Base-by-base conservation (phyloP, 2,329 filamentous ascomycete genomes). In the Knoxdaviesia capensis region DNA sequence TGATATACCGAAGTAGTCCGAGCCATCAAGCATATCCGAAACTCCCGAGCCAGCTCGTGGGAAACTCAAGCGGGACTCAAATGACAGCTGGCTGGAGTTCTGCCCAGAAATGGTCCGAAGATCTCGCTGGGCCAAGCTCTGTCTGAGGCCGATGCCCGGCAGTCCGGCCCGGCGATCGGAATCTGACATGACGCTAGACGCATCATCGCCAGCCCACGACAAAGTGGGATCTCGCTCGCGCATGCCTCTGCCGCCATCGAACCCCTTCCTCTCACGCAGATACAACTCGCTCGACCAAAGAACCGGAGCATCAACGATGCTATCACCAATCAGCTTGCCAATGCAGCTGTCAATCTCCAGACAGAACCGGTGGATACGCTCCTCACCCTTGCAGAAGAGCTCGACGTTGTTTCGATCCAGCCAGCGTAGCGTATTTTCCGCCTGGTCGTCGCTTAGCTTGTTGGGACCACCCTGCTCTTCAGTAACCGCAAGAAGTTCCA, bases 361-460 rank as follows among this genome's bases (percentile, higher is more conserved):
- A 54, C 80, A 90, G 57, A 98, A 90, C 7, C 87, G 77, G 55
- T 96, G 90, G 34, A 98, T 88, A 41, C 90, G 68, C 59, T 98
- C 90, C 56, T 98, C 90, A 5, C 88, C 90, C 50, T 77, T 80
- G 59, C 90, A 98, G 50, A 96, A 88, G 53, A 94, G 94, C 55
- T 92, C 85, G 32, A 96, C 79, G 9, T 77, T 76, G 48, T 78
- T 80, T 49, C 81, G 75, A 40, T 80, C 75, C 42, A 96, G 66
- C 85, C 88, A 98, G 43, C 76, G 74, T 20, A 71, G 64, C 0
- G 86, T 94, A 49, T 86, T 77, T 41, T 92, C 84, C 0, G 87
- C 79, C 56, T 96, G 90, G 43, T 94, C 85, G 54, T 96, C 88
- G n/a, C 84, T 87, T 8, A 98, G 69, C 57, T 98, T 98, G 57